These are phyloP conservation scores for Puccinia novopanici DNA, from an alignment of 1,284 basidiomycete genomes.

Conservation along the genomic window DNA sequence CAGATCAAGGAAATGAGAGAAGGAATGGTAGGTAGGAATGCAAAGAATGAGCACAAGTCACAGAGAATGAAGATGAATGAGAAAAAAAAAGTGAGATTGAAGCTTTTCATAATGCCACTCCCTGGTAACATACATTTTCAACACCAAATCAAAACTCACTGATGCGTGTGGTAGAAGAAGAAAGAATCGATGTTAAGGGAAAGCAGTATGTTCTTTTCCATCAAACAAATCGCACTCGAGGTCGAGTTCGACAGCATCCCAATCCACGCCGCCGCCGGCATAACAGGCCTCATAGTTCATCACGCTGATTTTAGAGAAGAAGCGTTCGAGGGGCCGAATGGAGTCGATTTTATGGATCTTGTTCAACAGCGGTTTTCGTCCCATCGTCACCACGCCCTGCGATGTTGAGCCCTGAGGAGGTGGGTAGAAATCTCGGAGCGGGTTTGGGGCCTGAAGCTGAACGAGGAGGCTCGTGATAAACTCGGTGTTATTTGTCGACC, in stretches of 20 bases:
- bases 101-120: neutral
- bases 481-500: constrained; percentile 31
- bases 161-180: neutral
- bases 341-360: constrained; percentile 72
- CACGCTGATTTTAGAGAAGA: constrained; percentile 85
- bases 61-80: too few species aligned
- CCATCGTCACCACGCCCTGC: constrained; percentile 53
- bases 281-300: constrained; percentile 86
- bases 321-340: constrained; percentile 76
- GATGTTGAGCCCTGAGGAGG: constrained; percentile 8
- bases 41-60: too few species aligned
- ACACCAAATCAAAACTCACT: too few species aligned
- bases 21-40: too few species aligned
- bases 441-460: constrained; percentile 19
- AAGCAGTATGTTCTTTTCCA: constrained; percentile 51
- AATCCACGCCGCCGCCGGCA: constrained; percentile 71
- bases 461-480: constrained; percentile 21
- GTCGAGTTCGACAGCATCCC: constrained; percentile 78
- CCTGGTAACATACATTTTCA: too few species aligned
- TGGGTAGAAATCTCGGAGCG: constrained; percentile 8
- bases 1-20: too few species aligned
- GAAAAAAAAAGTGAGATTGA: neutral
- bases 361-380: constrained; percentile 74
- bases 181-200: neutral
- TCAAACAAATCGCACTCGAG: constrained; percentile 86